A percentile compares a stretch with the other conserved stretches of the same genome.
phyloP scores from a whole-genome alignment of 768 basidiomycete species.

The Gloeostereum incarnatum region DNA sequence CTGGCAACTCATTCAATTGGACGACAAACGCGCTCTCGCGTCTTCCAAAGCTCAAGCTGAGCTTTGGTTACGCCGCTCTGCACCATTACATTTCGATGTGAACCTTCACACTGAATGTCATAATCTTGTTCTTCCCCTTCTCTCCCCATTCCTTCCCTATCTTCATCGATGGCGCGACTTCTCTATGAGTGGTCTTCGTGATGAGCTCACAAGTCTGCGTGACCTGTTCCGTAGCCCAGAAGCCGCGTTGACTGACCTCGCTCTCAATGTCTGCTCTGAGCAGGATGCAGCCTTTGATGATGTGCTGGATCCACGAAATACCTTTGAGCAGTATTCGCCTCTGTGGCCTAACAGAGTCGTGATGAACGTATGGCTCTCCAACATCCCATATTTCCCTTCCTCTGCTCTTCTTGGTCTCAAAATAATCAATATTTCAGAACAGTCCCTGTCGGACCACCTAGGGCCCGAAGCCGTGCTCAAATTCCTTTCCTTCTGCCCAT shows the following conservation, averaged over 20 bases:
- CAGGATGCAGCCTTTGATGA: conserved; percentile 28
- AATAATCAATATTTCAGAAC: conserved; percentile 48
- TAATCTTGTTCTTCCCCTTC: conserved; percentile 49
- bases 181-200: conserved; percentile 29
- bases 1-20: conserved; percentile 53
- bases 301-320: conserved; percentile 17
- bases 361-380: conserved; percentile 40
- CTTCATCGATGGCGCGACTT: conserved; percentile 52
- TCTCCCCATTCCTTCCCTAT: conserved; percentile 51
- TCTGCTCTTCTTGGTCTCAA: conserved; percentile 47
- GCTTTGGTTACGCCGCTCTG: conserved; percentile 45
- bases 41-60: conserved; percentile 37
- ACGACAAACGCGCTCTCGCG: conserved; percentile 21
- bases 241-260: conserved; percentile 10
- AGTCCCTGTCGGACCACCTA: conserved; percentile 23
- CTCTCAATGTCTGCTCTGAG: conserved; percentile 4
- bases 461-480: conserved; percentile 42
- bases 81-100: conserved; percentile 46
- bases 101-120: conserved; percentile 35
- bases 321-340: conserved; percentile 22
- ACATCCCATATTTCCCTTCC: conserved; percentile 34
- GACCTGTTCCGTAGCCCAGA: conserved; percentile 16
- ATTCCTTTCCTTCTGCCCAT: conserved; percentile 54
- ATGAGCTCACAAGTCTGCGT: conserved; percentile 20
- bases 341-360: conserved; percentile 17